These are phyloP conservation scores for Ascochyta viciae-villosae DNA, from an alignment of 2,329 filamentous ascomycete species.

Conservation along the genomic window DNA sequence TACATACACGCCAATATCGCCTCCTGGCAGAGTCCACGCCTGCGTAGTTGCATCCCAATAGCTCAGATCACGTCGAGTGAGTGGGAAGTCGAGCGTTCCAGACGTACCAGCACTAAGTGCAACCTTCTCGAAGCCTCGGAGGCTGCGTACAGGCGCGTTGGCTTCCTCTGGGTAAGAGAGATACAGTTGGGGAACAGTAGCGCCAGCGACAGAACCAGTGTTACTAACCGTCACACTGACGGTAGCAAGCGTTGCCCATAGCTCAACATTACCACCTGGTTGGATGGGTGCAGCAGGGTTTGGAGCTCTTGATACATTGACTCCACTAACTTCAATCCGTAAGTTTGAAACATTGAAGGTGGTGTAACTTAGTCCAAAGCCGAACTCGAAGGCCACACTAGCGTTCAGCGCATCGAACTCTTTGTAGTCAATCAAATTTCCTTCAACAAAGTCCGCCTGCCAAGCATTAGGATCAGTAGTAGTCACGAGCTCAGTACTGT, in stretches of 20 bases:
- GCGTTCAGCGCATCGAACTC: slow-evolving; percentile 55
- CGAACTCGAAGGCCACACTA: slow-evolving; percentile 45
- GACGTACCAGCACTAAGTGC: slow-evolving; percentile 52
- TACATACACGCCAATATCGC: slow-evolving; percentile 26
- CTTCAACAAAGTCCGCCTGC: slow-evolving; percentile 61
- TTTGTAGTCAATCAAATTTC: slow-evolving; percentile 62
- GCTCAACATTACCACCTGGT: slow-evolving; percentile 62
- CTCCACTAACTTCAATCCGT: slow-evolving; percentile 14
- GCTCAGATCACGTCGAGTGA: slow-evolving; percentile 59
- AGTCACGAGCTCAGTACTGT: slow-evolving; percentile 42
- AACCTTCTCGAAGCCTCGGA: slow-evolving; percentile 59
- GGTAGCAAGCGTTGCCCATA: slow-evolving; percentile 61
- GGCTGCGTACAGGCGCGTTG: slow-evolving; percentile 48
- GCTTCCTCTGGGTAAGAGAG: slow-evolving; percentile 53
- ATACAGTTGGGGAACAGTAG: slow-evolving; percentile 64
- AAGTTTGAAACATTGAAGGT: slow-evolving; percentile 41
- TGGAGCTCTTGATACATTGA: slow-evolving; percentile 26
- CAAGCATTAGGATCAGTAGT: slow-evolving; percentile 49
- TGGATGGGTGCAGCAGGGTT: slow-evolving; percentile 24
- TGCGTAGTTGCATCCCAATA: slow-evolving; percentile 57
- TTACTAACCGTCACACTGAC: slow-evolving; percentile 60
- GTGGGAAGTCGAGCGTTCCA: slow-evolving; percentile 52
- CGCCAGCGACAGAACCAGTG: slow-evolving; percentile 57
- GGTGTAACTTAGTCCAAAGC: slow-evolving; percentile 50
- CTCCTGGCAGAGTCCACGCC: slow-evolving; percentile 50